phyloP scores from a whole-genome alignment of 176 grass and related monocot species.

The Chrysopogon serrulatus region DNA sequence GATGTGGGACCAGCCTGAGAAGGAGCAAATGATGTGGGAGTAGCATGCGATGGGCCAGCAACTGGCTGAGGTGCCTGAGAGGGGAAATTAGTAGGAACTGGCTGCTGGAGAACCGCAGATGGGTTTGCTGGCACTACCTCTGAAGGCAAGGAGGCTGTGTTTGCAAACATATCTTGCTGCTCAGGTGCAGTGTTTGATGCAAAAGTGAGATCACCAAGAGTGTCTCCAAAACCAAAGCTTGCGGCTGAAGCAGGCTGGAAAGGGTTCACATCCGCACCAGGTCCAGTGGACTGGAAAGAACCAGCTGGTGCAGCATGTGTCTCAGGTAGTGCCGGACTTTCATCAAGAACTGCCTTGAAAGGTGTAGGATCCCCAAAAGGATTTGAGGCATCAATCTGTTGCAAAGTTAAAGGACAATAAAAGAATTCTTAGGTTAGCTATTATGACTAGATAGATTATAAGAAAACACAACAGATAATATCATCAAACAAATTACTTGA shows the following conservation, averaged over 20 bases:
- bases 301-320: constrained; percentile 36
- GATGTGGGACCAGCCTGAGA: constrained; percentile 14
- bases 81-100: constrained; percentile 21
- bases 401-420: constrained; percentile 4
- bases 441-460: neutral
- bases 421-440: neutral
- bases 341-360: constrained; percentile 70
- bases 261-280: constrained; percentile 42
- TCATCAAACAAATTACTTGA: constrained; percentile 1
- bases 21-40: constrained; percentile 26
- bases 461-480: neutral
- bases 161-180: constrained; percentile 55
- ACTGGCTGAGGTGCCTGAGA: constrained; percentile 19
- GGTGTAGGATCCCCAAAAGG: constrained; percentile 84
- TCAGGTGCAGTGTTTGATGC: constrained; percentile 15
- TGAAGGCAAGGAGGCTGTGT: constrained; percentile 20
- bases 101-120: constrained; percentile 11
- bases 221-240: constrained; percentile 75
- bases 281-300: constrained; percentile 42
- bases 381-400: constrained; percentile 53
- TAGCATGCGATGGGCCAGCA: constrained; percentile 3
- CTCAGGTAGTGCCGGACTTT: constrained; percentile 44
- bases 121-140: constrained; percentile 22
- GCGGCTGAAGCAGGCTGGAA: constrained; percentile 42
- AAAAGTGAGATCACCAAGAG: constrained; percentile 68